Evolutionary conservation across 1,284 basidiomycete genomes (phyloP), one percentile per base, ranked within the genome.

Genomic region (Apiotrichum montevideense): DNA sequence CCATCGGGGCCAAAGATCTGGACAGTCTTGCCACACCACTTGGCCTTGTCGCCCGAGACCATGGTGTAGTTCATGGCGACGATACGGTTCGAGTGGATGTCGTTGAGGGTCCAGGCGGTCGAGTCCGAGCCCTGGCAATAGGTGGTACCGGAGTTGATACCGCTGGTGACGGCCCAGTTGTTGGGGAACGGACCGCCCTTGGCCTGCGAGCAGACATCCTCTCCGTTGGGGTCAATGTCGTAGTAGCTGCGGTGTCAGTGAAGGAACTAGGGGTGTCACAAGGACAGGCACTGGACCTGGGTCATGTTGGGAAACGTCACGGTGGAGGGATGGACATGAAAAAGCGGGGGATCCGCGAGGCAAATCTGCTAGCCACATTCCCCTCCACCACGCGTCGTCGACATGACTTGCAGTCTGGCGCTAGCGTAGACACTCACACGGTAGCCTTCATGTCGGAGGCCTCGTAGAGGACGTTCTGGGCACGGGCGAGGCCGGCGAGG

Each of bases 1-100:
- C 50, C 50, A 41, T 8, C 13, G 21, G 57, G 55, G 50, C 67
- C 69, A 37, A 67, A 72, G 52, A 72, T 51, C 55, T 58, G 55
- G 51, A 58, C 57, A 33, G 35, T 33, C 62, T 63, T 63, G 39
- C 63, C 63, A 45, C 63, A 65, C 63, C 63, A 65, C 45, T 60
- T 51, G 34, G 47, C 39, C 34, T 41, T 42, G 51, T 63, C 55
- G 48, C 32, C 43, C 21, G 37, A 33, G 33, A 65, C 33, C 58
- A 63, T 57, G 46, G 50, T 58, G 46, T 49, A 43, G 59, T 65
- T 57, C 55, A 65, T 59, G 51, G 63, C 63, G 42, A 61, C 59
- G 29, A 61, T 55, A 21, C 53, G 59, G 59, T 61, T 61, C 37
- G 55, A 46, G 59, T 54, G 35, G 52, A 46, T 32, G 34, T 34